phyloP scores from a whole-genome alignment of 768 basidiomycete species.

The Hericium alpestre region DNA sequence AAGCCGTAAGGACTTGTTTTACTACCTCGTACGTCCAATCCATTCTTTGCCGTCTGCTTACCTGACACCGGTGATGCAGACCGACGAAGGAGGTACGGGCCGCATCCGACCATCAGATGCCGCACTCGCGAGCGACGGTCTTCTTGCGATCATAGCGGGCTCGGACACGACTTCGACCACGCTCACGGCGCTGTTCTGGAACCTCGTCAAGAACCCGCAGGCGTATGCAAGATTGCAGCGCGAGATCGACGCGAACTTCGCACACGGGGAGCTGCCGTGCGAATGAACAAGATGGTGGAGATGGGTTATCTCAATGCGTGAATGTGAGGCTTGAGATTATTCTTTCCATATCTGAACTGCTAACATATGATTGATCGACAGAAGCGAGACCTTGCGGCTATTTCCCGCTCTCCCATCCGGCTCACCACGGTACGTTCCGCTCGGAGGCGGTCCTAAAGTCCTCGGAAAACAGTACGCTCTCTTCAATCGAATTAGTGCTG shows the following conservation, averaged over 20 bases:
- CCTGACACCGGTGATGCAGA: neutral
- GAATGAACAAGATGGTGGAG: neutral
- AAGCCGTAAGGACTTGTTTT: constrained; percentile 24
- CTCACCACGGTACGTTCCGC: neutral
- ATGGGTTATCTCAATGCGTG: neutral
- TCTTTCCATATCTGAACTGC: neutral
- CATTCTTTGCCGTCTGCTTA: neutral
- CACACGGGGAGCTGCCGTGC: neutral
- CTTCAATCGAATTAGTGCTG: too few species aligned
- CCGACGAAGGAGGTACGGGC: neutral
- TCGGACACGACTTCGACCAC: neutral
- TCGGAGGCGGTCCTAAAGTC: neutral
- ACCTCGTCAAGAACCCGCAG: neutral
- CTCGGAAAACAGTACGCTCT: neutral
- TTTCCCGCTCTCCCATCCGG: neutral
- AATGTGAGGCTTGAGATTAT: neutral
- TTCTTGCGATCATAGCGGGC: neutral
- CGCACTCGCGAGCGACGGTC: neutral
- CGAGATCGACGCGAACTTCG: neutral
- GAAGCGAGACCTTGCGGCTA: neutral
- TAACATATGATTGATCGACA: neutral
- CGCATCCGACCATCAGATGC: neutral
- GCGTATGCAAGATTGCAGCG: neutral
- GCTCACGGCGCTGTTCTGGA: neutral
- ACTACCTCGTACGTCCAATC: constrained; percentile 23